A percentile compares a stretch with the other conserved stretches of the same genome.
Evolutionary conservation across 257 asterid genomes (phyloP).

Genomic region (Fraxinus cuspidata): DNA sequence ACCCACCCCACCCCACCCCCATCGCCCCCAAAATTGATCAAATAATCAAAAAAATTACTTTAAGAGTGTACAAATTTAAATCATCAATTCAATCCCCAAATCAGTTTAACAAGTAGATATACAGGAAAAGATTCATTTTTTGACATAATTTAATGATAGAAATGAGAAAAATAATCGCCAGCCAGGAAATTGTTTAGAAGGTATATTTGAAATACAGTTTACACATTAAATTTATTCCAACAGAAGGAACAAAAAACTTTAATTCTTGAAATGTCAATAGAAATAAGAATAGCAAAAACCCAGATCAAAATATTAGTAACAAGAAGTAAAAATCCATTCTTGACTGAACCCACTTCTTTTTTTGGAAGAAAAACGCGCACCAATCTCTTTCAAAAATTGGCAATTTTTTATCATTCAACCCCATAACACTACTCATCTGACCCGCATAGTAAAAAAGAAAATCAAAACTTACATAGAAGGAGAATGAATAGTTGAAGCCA

Average conservation of each 20-base stretch:
- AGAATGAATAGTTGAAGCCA: slow-evolving; percentile 67
- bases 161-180: neutral
- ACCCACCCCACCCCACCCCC: neutral
- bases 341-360: slow-evolving; percentile 15
- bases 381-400: neutral
- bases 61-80: neutral
- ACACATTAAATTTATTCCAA: neutral
- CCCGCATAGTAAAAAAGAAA: neutral
- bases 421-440: neutral
- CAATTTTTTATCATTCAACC: neutral
- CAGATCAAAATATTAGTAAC: slow-evolving; percentile 10
- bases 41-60: neutral
- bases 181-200: slow-evolving; percentile 14
- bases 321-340: slow-evolving; percentile 15
- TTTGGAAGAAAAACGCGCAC: neutral
- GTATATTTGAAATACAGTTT: neutral
- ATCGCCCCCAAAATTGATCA: neutral
- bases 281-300: slow-evolving; percentile 6
- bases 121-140: neutral
- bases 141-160: neutral
- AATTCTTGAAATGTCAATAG: slow-evolving; percentile 1
- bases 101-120: neutral
- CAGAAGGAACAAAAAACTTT: neutral
- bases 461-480: slow-evolving; percentile 50
- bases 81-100: neutral